Conservation (phyloP, 2,329 filamentous ascomycete species). For the Trichophyton schoenleinii region DNA sequence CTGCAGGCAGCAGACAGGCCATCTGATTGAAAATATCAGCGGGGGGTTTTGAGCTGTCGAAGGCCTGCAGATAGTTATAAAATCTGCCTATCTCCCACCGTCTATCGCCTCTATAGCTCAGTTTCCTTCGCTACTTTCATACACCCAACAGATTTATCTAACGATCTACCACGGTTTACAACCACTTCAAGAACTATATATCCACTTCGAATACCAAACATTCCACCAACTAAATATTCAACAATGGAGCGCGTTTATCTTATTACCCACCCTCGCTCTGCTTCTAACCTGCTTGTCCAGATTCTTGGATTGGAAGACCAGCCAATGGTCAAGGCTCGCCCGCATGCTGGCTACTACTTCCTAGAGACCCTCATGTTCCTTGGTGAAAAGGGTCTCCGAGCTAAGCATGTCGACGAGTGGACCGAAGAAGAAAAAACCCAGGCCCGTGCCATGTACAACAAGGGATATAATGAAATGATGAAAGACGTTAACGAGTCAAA, state of each 20-base stretch:
- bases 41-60: background rate
- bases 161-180: background rate
- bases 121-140: background rate
- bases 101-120: background rate
- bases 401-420: slow-evolving; percentile 19
- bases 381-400: slow-evolving; percentile 10
- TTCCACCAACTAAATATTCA: background rate
- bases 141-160: background rate
- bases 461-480: slow-evolving; percentile 20
- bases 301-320: slow-evolving; percentile 23
- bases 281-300: slow-evolving; percentile 23
- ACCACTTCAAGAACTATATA: background rate
- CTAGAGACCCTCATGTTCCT: slow-evolving; percentile 11
- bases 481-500: slow-evolving; percentile 15
- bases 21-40: background rate
- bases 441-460: slow-evolving; percentile 18
- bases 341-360: slow-evolving; percentile 23
- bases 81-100: background rate
- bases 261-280: slow-evolving; percentile 21
- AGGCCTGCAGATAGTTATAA: background rate
- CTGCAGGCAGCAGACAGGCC: background rate
- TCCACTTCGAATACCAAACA: background rate
- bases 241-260: slow-evolving; percentile 14
- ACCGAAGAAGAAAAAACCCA: slow-evolving; percentile 17
- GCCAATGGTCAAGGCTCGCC: slow-evolving; percentile 15